phyloP scores from a whole-genome alignment of 208 protist genomes.

The Plasmodiophora brassicae region DNA sequence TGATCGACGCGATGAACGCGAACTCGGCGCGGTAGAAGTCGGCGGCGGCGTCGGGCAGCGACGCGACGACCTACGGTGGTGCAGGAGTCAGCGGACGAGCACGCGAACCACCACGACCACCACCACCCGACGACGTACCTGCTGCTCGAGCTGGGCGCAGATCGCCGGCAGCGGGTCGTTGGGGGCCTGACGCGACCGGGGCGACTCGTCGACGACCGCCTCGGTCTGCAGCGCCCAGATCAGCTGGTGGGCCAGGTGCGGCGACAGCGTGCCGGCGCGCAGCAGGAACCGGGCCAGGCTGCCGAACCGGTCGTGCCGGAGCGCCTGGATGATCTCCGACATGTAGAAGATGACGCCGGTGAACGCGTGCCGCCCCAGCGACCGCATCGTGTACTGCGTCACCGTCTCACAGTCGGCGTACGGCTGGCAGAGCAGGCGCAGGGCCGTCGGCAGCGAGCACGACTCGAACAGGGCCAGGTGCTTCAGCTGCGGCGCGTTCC shows the following conservation, averaged over 20 bases:
- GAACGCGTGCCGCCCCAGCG: background rate
- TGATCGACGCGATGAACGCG: background rate
- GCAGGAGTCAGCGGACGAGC: no score
- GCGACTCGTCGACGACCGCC: background rate
- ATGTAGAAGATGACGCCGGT: slow-evolving; percentile 32
- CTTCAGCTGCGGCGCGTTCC: background rate
- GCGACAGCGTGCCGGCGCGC: background rate
- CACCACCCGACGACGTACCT: no score
- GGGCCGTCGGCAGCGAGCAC: background rate
- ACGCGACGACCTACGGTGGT: background rate
- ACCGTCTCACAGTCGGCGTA: background rate
- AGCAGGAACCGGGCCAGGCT: background rate
- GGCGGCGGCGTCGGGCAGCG: background rate
- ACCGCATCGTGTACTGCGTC: slow-evolving; percentile 7
- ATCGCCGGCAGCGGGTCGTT: background rate
- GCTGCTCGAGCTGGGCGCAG: background rate
- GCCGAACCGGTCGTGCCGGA: background rate
- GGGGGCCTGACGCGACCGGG: background rate
- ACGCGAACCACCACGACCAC: no score
- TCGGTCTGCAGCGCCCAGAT: slow-evolving; percentile 31
- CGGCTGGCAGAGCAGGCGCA: background rate
- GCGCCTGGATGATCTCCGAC: slow-evolving; percentile 30
- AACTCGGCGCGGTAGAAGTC: slow-evolving; percentile 7
- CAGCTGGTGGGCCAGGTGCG: slow-evolving; percentile 26
- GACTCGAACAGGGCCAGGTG: background rate